Conservation (phyloP, 441 rosid species). For the Erysimum cheiri region DNA sequence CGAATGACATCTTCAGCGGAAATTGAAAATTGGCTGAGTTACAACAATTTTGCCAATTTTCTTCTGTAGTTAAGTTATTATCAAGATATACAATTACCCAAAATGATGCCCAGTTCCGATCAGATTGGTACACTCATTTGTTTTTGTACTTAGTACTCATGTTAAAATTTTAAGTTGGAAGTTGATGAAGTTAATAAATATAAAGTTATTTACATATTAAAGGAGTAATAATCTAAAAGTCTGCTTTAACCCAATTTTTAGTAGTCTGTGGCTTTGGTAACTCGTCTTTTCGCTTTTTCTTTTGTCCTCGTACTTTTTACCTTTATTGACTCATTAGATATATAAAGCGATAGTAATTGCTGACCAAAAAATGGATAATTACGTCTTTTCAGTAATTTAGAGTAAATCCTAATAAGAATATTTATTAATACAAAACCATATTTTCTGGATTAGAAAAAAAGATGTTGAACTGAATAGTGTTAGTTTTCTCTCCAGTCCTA, state of each 20-base stretch:
- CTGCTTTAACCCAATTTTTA: neutral
- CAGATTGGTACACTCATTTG: too few species aligned
- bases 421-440: neutral
- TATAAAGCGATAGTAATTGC: neutral
- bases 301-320: slow-evolving; percentile 14
- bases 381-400: neutral
- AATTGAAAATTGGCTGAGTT: neutral
- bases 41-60: too few species aligned
- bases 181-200: too few species aligned
- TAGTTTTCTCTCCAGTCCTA: neutral
- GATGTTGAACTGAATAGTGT: neutral
- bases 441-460: too few species aligned
- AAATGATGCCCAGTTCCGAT: too few species aligned
- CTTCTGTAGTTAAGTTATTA: too few species aligned
- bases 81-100: too few species aligned
- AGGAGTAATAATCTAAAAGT: too few species aligned
- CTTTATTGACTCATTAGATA: slow-evolving; percentile 19
- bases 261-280: slow-evolving; percentile 19
- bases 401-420: neutral
- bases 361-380: slow-evolving; percentile 3
- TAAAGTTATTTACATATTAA: too few species aligned
- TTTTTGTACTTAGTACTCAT: too few species aligned
- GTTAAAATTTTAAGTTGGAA: too few species aligned
- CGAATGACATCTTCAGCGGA: neutral
- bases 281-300: slow-evolving; percentile 33